phyloP scores from a whole-genome alignment of 805 yeast genomes.

The Candida maris region DNA sequence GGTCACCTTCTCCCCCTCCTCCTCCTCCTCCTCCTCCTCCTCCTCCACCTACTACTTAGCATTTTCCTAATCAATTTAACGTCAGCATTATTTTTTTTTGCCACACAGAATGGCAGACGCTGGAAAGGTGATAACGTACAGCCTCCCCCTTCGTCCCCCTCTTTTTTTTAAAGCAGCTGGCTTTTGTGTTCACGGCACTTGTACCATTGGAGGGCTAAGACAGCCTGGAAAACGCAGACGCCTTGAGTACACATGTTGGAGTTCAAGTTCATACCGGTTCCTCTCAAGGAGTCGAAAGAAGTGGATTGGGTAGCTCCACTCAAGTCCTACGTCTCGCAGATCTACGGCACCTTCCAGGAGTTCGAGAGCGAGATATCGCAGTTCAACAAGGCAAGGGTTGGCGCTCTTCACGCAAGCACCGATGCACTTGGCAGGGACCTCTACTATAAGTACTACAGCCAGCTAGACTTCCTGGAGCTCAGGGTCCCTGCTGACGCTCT shows the following conservation, averaged over 20 bases:
- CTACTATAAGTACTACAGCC: slow-evolving; percentile 71
- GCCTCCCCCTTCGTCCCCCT: neutral
- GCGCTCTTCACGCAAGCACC: slow-evolving; percentile 44
- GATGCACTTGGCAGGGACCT: slow-evolving; percentile 43
- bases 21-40: too few relatives aligned
- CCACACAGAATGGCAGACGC: neutral
- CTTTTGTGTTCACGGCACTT: too few relatives aligned
- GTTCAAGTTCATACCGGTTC: slow-evolving; percentile 27
- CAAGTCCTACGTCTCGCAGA: slow-evolving; percentile 49
- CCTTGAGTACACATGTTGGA: slow-evolving; percentile 11
- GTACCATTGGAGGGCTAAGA: too few relatives aligned
- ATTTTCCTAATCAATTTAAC: too few relatives aligned
- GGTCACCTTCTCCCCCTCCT: too few relatives aligned
- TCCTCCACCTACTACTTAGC: too few relatives aligned
- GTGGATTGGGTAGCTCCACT: slow-evolving; percentile 67
- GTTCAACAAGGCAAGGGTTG: slow-evolving; percentile 59
- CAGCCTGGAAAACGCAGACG: too few relatives aligned
- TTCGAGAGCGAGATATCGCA: slow-evolving; percentile 52
- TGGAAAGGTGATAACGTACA: neutral
- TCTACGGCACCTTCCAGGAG: slow-evolving; percentile 61
- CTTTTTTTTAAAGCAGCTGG: too few relatives aligned
- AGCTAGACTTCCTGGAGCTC: slow-evolving; percentile 72
- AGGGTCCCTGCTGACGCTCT: slow-evolving; percentile 61
- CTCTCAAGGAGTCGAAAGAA: slow-evolving; percentile 47
- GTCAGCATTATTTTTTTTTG: slow-evolving; percentile 1